Base-by-base conservation (phyloP, 1,284 basidiomycete species). In the Cystobasidium sp. region DNA sequence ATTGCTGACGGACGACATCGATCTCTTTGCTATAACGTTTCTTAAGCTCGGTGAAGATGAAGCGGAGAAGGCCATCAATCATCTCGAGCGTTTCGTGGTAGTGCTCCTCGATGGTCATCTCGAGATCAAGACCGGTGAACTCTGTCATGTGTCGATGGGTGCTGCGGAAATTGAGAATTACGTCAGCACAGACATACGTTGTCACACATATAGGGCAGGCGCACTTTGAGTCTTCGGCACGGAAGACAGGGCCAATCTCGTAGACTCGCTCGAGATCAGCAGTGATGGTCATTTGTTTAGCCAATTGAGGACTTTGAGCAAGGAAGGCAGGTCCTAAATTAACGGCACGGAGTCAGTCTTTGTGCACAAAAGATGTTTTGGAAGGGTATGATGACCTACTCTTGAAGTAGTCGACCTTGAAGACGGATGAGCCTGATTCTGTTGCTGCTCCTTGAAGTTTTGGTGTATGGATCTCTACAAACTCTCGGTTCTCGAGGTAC, bases 261-360 rank as follows among this genome's bases (percentile, higher is more conserved):
- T 96, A 99, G 5, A 99, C 97, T 55, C 93, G 88, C 82, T 97
- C 96, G 83, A 99, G 95, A 85, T 99, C 97, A 76, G 94, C 94
- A 46, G 96, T 93, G 79, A 99, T 99, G 75, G 92, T 93, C 97
- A 99, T 99, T 84, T 99, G 97, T 84, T 99, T 99, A 63, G 93
- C 93, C 16, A 99, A 86, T 83, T 99, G 97, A 55, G 97, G 97
- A 62, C 91, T 93, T 83, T 99, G 97, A 7, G 97, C 97, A 39
- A 99, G 88, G 86, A 88, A 99, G 0, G 97, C 97, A 78, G 84
- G 88, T 49, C 92, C 93, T 91, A n/a, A n/a, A n/a, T n/a, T n/a
- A n/a, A n/a, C n/a, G n/a, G n/a, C n/a, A n/a, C n/a, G n/a, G n/a
- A n/a, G n/a, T n/a, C n/a, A n/a, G n/a, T n/a, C n/a, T n/a, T n/a